A percentile compares a stretch with the other conserved stretches of the same genome.
phyloP scores from a whole-genome alignment of 2,329 filamentous ascomycete species.

The Helotiales sp. region DNA sequence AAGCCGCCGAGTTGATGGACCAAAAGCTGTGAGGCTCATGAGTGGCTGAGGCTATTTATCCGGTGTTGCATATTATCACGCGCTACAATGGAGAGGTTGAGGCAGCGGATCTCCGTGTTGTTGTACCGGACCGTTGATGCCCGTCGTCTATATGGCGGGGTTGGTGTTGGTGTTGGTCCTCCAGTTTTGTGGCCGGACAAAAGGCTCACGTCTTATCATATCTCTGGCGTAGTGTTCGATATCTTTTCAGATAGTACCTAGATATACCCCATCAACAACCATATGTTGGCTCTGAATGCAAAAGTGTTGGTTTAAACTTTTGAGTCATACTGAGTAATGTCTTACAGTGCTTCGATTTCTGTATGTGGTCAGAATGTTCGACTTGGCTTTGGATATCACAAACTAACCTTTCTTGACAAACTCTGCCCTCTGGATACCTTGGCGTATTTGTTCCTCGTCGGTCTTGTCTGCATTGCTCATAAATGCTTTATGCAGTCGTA shows the following conservation, averaged over 20 bases:
- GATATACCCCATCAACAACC: conserved; percentile 28
- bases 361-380: background rate
- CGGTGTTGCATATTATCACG: conserved; percentile 9
- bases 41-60: conserved; percentile 8
- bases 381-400: background rate
- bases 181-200: background rate
- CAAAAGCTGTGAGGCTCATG: background rate
- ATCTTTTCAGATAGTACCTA: conserved; percentile 91
- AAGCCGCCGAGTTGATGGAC: conserved; percentile 43
- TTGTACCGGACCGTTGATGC: conserved; percentile 5
- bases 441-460: conserved; percentile 73
- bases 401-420: conserved; percentile 84
- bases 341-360: conserved; percentile 94
- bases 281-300: conserved; percentile 2
- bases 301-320: background rate
- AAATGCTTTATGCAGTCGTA: conserved; percentile 83
- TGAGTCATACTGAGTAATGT: conserved; percentile 24
- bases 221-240: conserved; percentile 79
- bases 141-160: background rate
- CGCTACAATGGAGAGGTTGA: background rate
- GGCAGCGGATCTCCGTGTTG: background rate
- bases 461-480: conserved; percentile 68
- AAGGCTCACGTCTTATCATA: conserved; percentile 50
- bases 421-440: conserved; percentile 74
- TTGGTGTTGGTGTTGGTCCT: background rate